phyloP scores from a whole-genome alignment of 1,139 yeast species.

The Hansenula anomala region DNA sequence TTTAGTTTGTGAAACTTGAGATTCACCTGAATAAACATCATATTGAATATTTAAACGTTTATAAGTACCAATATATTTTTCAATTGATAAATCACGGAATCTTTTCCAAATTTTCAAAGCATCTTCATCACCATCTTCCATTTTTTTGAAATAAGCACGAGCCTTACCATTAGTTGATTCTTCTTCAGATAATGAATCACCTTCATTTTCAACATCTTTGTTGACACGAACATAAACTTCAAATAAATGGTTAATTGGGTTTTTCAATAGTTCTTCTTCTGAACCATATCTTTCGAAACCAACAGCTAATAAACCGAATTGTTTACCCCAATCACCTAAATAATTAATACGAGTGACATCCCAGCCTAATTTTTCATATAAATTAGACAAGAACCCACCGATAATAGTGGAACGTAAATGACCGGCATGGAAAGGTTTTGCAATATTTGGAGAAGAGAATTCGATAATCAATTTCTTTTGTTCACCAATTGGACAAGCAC shows the following conservation, averaged over 20 bases:
- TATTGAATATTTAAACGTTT: conserved; percentile 86
- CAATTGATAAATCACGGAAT: conserved; percentile 88
- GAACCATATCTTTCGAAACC: conserved; percentile 85
- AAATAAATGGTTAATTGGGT: conserved; percentile 93
- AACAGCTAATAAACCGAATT: conserved; percentile 91
- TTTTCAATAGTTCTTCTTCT: conserved; percentile 62
- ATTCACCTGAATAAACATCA: conserved; percentile 92
- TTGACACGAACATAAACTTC: conserved; percentile 90
- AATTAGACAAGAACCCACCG: conserved; percentile 92
- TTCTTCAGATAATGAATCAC: conserved; percentile 50
- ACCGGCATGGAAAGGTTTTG: conserved; percentile 99
- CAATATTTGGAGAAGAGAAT: conserved; percentile 96
- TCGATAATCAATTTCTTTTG: conserved; percentile 77
- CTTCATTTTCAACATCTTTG: conserved; percentile 73
- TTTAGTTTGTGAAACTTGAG: conserved; percentile 75
- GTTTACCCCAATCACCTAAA: conserved; percentile 99
- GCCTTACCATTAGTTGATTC: conserved; percentile 78
- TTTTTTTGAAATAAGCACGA: conserved; percentile 77
- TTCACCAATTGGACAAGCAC: conserved; percentile 69
- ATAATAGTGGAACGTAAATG: conserved; percentile 96
- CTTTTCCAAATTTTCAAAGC: conserved; percentile 80
- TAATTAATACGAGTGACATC: conserved; percentile 87
- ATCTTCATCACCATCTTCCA: conserved; percentile 91
- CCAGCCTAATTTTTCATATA: conserved; percentile 90
- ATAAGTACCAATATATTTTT: conserved; percentile 80